phyloP scores from a whole-genome alignment of 495 filamentous ascomycete species.

The Sphaerosporella brunnea region DNA sequence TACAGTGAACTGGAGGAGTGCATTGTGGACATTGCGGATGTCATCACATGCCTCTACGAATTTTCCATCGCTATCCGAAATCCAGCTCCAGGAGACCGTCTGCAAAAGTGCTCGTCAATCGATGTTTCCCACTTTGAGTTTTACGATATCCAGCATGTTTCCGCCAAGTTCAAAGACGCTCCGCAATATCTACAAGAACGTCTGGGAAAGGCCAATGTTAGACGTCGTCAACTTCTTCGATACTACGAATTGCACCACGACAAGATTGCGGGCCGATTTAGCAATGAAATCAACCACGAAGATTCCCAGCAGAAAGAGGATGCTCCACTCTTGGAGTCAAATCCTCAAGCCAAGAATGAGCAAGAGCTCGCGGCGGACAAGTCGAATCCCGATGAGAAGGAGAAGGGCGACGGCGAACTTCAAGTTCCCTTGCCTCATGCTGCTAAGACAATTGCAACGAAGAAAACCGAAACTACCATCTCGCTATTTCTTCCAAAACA shows the following conservation, averaged over 20 bases:
- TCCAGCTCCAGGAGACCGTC: slow-evolving; percentile 25
- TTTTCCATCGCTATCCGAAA: slow-evolving; percentile 13
- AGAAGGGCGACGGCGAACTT: too few species aligned
- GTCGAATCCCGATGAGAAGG: too few species aligned
- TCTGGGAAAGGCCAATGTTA: slow-evolving; percentile 27
- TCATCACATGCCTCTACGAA: slow-evolving; percentile 14
- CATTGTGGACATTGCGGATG: slow-evolving; percentile 7
- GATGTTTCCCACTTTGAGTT: slow-evolving; percentile 27
- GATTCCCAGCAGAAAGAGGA: neutral
- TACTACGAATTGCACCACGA: slow-evolving; percentile 15
- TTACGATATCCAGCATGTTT: slow-evolving; percentile 25
- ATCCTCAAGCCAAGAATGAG: neutral
- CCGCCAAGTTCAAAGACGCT: neutral
- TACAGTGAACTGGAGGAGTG: slow-evolving; percentile 13
- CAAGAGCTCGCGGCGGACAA: neutral
- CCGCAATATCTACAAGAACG: slow-evolving; percentile 15
- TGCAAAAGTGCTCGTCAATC: slow-evolving; percentile 17
- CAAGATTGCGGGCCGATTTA: slow-evolving; percentile 6
- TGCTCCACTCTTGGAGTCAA: neutral
- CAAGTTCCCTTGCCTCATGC: too few species aligned
- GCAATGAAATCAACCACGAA: neutral
- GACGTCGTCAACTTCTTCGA: slow-evolving; percentile 19
- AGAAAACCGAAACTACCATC: neutral
- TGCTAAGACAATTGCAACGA: neutral
- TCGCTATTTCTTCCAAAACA: too few species aligned